Conservation (phyloP, 164 flowering plant species). For the Kalanchoe fedtschenkoi region DNA sequence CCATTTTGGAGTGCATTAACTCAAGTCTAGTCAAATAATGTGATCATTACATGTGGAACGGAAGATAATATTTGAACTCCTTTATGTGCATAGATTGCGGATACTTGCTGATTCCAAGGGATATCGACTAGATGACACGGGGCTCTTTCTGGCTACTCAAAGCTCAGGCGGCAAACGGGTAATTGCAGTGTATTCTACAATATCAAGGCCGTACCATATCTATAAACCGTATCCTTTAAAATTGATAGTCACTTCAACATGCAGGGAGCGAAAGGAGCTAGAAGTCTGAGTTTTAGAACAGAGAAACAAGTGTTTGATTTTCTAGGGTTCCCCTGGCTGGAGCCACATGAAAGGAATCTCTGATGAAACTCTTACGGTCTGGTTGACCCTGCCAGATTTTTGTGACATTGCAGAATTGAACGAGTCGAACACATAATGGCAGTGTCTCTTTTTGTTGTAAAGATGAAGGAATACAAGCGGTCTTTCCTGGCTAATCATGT, state of each 20-base stretch:
- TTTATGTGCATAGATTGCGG: constrained; percentile 55
- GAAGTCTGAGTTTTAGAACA: constrained; percentile 52
- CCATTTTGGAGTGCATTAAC: too few relatives aligned
- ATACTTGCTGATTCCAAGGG: constrained; percentile 90
- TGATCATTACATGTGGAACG: not conserved
- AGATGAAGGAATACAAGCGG: not conserved
- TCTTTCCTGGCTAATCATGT: too few relatives aligned
- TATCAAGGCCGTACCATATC: not conserved
- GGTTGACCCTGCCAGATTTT: not conserved
- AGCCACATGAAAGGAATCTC: constrained; percentile 85
- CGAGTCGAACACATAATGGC: not conserved
- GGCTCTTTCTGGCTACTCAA: constrained; percentile 68
- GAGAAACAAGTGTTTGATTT: constrained; percentile 89
- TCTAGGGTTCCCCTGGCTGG: constrained; percentile 87
- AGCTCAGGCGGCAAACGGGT: constrained; percentile 75
- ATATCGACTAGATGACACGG: constrained; percentile 86
- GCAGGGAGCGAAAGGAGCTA: constrained; percentile 51
- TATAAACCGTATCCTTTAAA: not conserved
- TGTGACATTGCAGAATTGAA: not conserved
- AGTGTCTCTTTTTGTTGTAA: not conserved
- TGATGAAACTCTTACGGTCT: constrained; percentile 20
- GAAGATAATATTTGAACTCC: not conserved
- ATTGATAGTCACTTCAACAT: not conserved
- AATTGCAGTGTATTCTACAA: constrained; percentile 4
- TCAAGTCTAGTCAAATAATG: too few relatives aligned